Conservation (phyloP, 2,329 filamentous ascomycete genomes). For the Thelonectria rubi region DNA sequence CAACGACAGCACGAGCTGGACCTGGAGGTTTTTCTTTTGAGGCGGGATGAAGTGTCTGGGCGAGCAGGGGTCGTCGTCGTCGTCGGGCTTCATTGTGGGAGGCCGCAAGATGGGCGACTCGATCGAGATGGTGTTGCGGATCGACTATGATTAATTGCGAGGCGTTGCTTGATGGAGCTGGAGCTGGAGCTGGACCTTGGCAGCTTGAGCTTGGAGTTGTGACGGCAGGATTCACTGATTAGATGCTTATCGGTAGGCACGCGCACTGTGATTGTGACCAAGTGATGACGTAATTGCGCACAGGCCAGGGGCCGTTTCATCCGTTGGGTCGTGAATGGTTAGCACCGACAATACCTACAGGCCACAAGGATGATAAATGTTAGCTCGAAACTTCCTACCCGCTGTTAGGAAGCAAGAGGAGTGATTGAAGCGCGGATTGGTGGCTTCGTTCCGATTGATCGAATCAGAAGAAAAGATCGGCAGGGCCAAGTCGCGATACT, state of each 20-base stretch:
- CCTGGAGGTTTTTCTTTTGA: conserved; percentile 57
- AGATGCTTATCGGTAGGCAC: conserved; percentile 9
- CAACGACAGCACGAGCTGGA: conserved; percentile 78
- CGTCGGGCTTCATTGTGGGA: conserved; percentile 14
- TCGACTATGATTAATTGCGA: neutral
- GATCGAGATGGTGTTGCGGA: neutral
- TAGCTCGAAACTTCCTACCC: too few relatives aligned
- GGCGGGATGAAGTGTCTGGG: conserved; percentile 37
- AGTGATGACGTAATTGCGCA: conserved; percentile 23
- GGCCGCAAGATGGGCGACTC: conserved; percentile 8
- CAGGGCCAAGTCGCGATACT: too few relatives aligned
- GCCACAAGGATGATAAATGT: too few relatives aligned
- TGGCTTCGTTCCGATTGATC: too few relatives aligned
- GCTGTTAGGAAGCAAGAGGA: too few relatives aligned
- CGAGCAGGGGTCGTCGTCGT: conserved; percentile 36
- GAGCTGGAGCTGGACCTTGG: conserved; percentile 9
- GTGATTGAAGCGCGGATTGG: too few relatives aligned
- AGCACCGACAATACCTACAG: too few relatives aligned
- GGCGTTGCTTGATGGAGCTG: conserved; percentile 5
- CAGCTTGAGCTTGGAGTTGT: conserved; percentile 9
- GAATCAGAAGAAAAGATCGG: too few relatives aligned
- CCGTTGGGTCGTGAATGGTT: too few relatives aligned
- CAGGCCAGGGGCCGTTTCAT: conserved; percentile 3
- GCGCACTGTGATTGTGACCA: conserved; percentile 4
- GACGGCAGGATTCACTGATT: neutral